Conservation (phyloP, 78 protist species). For the Dictyostelium capitatum region DNA sequence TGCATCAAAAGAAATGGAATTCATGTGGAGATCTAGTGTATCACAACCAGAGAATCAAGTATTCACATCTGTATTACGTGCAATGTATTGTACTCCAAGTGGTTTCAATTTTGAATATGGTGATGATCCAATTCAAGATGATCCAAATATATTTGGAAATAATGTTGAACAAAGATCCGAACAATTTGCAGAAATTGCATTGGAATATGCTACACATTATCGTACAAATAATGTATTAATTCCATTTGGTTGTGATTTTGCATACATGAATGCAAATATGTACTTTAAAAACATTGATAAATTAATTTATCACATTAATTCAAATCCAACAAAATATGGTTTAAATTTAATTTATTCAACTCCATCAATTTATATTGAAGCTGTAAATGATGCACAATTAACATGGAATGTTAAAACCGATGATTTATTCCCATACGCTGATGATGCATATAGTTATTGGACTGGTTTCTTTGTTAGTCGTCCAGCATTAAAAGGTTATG, state of each 20-base stretch:
- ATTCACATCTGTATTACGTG: slow-evolving; percentile 81
- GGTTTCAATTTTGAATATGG: slow-evolving; percentile 84
- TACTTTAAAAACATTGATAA: slow-evolving; percentile 90
- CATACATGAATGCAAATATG: slow-evolving; percentile 85
- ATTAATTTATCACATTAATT: slow-evolving; percentile 82
- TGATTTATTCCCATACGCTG: slow-evolving; percentile 96
- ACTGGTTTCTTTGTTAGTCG: slow-evolving; percentile 93
- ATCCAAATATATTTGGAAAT: slow-evolving; percentile 46
- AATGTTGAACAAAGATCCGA: slow-evolving; percentile 49
- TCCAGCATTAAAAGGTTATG: slow-evolving; percentile 90
- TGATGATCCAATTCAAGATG: slow-evolving; percentile 86
- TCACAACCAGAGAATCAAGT: slow-evolving; percentile 57
- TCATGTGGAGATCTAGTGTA: slow-evolving; percentile 80
- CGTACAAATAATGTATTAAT: slow-evolving; percentile 86
- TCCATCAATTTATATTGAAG: slow-evolving; percentile 80
- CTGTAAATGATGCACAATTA: slow-evolving; percentile 34
- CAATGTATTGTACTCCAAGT: slow-evolving; percentile 66
- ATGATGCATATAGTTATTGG: slow-evolving; percentile 91
- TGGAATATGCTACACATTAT: slow-evolving; percentile 58
- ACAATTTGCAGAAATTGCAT: slow-evolving; percentile 56
- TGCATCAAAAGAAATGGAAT: slow-evolving; percentile 70
- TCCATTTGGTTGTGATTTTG: slow-evolving; percentile 92
- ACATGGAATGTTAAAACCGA: slow-evolving; percentile 81
- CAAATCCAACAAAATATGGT: slow-evolving; percentile 56
- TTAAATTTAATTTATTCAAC: slow-evolving; percentile 85